Percentiles rank a stretch among this genome's conserved stretches.
Conservation (phyloP, 2,329 filamentous ascomycete species). For the Samsoniella hepiali region DNA sequence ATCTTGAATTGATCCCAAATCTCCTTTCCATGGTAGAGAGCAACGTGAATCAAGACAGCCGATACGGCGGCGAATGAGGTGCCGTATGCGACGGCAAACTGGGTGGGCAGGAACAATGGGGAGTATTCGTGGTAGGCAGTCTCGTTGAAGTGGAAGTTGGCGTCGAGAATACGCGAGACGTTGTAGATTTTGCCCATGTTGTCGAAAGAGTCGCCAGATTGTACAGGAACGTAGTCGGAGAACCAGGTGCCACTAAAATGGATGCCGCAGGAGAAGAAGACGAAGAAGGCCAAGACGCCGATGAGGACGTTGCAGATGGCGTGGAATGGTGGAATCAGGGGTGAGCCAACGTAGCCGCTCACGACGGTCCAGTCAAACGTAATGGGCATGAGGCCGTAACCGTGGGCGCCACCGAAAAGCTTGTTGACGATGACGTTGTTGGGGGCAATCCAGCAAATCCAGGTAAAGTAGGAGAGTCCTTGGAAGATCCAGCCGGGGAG, state of each 20-base stretch:
- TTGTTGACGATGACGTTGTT: constrained; percentile 59
- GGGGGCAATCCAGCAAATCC: constrained; percentile 60
- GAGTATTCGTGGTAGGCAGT: constrained; percentile 62
- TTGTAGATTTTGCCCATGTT: constrained; percentile 61
- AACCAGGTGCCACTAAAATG: constrained; percentile 58
- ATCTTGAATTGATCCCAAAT: constrained; percentile 54
- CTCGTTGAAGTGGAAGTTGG: constrained; percentile 55
- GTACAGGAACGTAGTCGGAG: constrained; percentile 59
- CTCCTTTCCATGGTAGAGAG: constrained; percentile 52
- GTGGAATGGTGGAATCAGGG: constrained; percentile 51
- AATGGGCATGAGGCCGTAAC: constrained; percentile 58
- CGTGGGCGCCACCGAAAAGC: constrained; percentile 57
- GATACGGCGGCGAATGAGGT: constrained; percentile 66
- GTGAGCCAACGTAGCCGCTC: constrained; percentile 48
- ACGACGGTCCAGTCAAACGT: constrained; percentile 53
- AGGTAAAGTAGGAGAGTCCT: constrained; percentile 60
- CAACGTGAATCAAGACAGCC: constrained; percentile 56
- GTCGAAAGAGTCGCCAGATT: constrained; percentile 60
- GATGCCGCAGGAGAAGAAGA: constrained; percentile 55
- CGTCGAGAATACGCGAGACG: constrained; percentile 56
- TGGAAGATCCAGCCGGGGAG: constrained; percentile 62
- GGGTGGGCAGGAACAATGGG: constrained; percentile 61
- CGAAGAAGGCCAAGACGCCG: constrained; percentile 53
- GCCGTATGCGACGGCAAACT: constrained; percentile 59
- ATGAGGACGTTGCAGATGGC: constrained; percentile 54